Evolutionary conservation across 768 basidiomycete genomes (phyloP).

Genomic region (Auricularia cornea): DNA sequence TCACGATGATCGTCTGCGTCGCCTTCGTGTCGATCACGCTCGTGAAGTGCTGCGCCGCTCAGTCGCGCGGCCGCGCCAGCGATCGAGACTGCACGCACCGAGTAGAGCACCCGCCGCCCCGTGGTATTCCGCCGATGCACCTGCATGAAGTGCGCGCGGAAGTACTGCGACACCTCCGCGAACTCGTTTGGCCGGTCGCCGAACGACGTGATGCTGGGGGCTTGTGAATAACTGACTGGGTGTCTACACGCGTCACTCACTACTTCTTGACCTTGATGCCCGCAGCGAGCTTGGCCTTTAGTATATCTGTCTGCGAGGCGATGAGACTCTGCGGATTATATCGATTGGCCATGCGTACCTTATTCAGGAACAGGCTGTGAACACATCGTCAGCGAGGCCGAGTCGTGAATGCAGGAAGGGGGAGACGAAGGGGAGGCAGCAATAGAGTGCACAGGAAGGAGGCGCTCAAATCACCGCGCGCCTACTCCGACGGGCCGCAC

Average conservation of each 20-base stretch:
- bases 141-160: conserved; percentile 77
- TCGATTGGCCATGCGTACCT: conserved; percentile 50
- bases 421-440: too few relatives aligned
- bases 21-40: conserved; percentile 77
- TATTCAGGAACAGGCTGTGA: conserved; percentile 55
- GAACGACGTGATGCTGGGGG: conserved; percentile 63
- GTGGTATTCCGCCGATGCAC: conserved; percentile 67
- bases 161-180: conserved; percentile 66
- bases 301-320: conserved; percentile 57
- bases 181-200: conserved; percentile 64
- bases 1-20: conserved; percentile 67
- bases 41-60: conserved; percentile 48
- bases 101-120: conserved; percentile 53
- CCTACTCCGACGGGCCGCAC: too few relatives aligned
- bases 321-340: conserved; percentile 22
- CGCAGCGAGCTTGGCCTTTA: conserved; percentile 60
- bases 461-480: too few relatives aligned
- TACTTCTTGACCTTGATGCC: conserved; percentile 68
- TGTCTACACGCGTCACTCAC: conserved; percentile 35
- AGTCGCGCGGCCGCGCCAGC: too few relatives aligned
- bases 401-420: neutral
- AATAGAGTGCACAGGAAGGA: neutral
- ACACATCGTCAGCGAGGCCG: neutral
- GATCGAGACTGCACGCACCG: conserved; percentile 42
- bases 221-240: conserved; percentile 1